These are phyloP conservation scores for Hypoxylon sp. DNA, from an alignment of 2,329 filamentous ascomycete species.

Conservation along the genomic window DNA sequence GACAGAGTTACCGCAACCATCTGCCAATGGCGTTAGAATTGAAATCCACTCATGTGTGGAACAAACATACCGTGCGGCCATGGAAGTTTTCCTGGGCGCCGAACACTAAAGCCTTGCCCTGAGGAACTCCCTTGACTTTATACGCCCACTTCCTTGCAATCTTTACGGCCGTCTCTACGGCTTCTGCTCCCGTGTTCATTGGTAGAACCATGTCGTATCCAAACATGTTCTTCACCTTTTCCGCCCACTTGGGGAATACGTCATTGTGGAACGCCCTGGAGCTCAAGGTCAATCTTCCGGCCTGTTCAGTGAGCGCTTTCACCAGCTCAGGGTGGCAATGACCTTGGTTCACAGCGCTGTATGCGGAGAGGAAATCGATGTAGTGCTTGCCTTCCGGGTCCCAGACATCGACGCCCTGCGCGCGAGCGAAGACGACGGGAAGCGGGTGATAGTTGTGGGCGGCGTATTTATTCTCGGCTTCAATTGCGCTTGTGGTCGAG, in stretches of 20 bases:
- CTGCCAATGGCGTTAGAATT: slow-evolving; percentile 58
- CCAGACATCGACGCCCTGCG: slow-evolving; percentile 91
- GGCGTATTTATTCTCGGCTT: slow-evolving; percentile 84
- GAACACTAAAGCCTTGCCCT: slow-evolving; percentile 87
- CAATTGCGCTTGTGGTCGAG: slow-evolving; percentile 84
- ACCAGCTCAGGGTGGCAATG: slow-evolving; percentile 98
- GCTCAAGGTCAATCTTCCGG: slow-evolving; percentile 88
- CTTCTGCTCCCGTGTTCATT: slow-evolving; percentile 98
- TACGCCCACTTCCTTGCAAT: slow-evolving; percentile 98
- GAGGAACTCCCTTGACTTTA: slow-evolving; percentile 91
- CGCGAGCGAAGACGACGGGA: slow-evolving; percentile 91
- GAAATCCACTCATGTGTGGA: background rate
- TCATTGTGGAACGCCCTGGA: slow-evolving; percentile 98
- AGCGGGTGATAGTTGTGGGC: slow-evolving; percentile 99
- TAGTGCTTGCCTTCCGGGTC: slow-evolving; percentile 97
- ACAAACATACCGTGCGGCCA: slow-evolving; percentile 82
- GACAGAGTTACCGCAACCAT: slow-evolving; percentile 97
- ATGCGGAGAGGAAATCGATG: slow-evolving; percentile 97
- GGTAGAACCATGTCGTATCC: slow-evolving; percentile 98
- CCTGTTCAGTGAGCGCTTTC: slow-evolving; percentile 90
- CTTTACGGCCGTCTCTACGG: slow-evolving; percentile 96
- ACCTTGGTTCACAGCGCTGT: slow-evolving; percentile 97
- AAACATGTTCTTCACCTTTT: slow-evolving; percentile 90
- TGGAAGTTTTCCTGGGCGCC: slow-evolving; percentile 95
- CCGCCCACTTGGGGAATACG: slow-evolving; percentile 95